Conservation (phyloP, 2,329 filamentous ascomycete species). For the Fusarium newnesense region DNA sequence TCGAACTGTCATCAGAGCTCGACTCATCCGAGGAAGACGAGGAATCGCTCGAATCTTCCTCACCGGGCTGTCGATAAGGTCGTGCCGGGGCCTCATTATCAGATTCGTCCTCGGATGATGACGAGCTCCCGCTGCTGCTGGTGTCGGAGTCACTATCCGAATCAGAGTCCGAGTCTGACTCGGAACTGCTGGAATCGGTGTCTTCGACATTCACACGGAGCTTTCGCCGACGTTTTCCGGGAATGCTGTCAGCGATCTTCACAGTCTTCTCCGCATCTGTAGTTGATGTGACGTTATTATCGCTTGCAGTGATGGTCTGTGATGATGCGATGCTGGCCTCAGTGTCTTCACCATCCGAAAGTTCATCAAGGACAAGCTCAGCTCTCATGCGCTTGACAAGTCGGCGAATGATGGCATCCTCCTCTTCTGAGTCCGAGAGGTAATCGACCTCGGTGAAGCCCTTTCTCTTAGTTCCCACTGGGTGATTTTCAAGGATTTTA, state of each 20-base stretch:
- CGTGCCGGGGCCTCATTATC: slow-evolving; percentile 37
- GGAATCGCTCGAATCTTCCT: slow-evolving; percentile 37
- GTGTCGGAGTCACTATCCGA: slow-evolving; percentile 48
- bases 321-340: slow-evolving; percentile 48
- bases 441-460: slow-evolving; percentile 64
- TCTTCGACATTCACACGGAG: slow-evolving; percentile 59
- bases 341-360: slow-evolving; percentile 61
- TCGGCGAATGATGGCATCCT: slow-evolving; percentile 61
- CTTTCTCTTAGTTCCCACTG: slow-evolving; percentile 57
- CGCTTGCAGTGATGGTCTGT: slow-evolving; percentile 44
- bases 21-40: slow-evolving; percentile 51
- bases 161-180: slow-evolving; percentile 50
- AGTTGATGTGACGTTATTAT: slow-evolving; percentile 39
- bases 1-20: slow-evolving; percentile 47
- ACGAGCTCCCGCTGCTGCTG: slow-evolving; percentile 52
- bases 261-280: slow-evolving; percentile 52
- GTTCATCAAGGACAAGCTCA: slow-evolving; percentile 65
- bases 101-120: slow-evolving; percentile 48
- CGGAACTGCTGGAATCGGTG: slow-evolving; percentile 51
- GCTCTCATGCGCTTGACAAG: slow-evolving; percentile 72
- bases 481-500: slow-evolving; percentile 54
- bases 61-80: slow-evolving; percentile 46
- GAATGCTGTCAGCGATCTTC: slow-evolving; percentile 58
- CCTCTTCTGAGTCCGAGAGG: slow-evolving; percentile 60
- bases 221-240: slow-evolving; percentile 63